Conservation (phyloP, 495 filamentous ascomycete genomes). For the Hyaloscypha bicolor region DNA sequence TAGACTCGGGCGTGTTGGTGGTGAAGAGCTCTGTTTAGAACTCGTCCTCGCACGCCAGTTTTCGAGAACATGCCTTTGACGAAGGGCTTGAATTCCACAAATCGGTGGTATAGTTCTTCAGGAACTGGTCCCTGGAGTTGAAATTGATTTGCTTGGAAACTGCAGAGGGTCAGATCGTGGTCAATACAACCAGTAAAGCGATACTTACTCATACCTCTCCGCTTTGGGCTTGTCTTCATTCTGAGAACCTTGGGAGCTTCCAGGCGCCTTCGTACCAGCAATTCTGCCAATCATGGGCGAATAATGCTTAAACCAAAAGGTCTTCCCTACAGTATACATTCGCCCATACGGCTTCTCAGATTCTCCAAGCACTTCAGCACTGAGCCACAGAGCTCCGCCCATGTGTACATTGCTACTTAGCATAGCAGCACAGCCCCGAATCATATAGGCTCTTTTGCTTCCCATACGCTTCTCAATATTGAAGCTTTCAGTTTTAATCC, state of each 20-base stretch:
- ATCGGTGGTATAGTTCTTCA: conserved; percentile 78
- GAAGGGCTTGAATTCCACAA: conserved; percentile 89
- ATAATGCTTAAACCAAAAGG: conserved; percentile 80
- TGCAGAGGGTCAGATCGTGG: conserved; percentile 35
- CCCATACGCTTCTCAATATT: conserved; percentile 80
- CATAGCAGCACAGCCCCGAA: conserved; percentile 64
- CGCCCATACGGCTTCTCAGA: conserved; percentile 75
- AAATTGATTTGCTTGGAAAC: conserved; percentile 92
- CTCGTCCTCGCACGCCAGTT: conserved; percentile 70
- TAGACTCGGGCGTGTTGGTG: conserved; percentile 89
- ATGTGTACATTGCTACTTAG: conserved; percentile 56
- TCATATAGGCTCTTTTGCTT: conserved; percentile 80
- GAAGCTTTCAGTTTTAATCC: conserved; percentile 64
- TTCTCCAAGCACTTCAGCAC: conserved; percentile 72
- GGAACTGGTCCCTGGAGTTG: conserved; percentile 86
- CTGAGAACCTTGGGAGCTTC: conserved; percentile 19
- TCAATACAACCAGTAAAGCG: background rate
- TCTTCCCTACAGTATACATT: conserved; percentile 76
- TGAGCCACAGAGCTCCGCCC: conserved; percentile 60
- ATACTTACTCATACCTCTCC: conserved; percentile 73
- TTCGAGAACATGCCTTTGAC: conserved; percentile 86
- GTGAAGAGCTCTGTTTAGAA: conserved; percentile 83
- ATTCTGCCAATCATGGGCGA: conserved; percentile 87
- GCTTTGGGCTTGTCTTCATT: conserved; percentile 43
- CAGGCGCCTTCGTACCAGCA: conserved; percentile 70